Base-by-base conservation (phyloP, 306 rosid species). In the Sechiopsis laciniata region DNA sequence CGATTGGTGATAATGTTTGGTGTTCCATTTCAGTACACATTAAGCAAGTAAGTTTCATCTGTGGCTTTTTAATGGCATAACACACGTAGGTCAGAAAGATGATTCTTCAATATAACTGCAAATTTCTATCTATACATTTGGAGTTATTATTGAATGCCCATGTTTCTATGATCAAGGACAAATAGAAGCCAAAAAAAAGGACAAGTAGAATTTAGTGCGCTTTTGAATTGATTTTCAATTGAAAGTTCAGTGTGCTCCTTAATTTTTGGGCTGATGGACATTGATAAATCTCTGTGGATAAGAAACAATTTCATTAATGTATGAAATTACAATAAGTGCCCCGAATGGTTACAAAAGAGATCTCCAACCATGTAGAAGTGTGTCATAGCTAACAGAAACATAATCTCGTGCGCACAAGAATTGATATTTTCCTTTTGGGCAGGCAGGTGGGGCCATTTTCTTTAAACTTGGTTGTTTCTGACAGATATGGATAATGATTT, bases 1-100 rank as follows among this genome's bases (percentile, higher is more conserved):
- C 85, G 94, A 80, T 80, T 91, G 35, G 96, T 89, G 77, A 89
- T 91, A 82, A 91, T 91, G 97, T 91, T 86, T 54, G 97, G 97
- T 56, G 90, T 91, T 82, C 97, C 97, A 77, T 91, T 91, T 19
- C 97, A 91, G 70, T 91, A 91, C 77, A 91, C 97, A 53, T 85
- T 89, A 71, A 91, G 97, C 97, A 91, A 89, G 97, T 89, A 80
- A 87, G 96, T 84, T 45, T 54, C 21, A 42, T 54, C 42, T 21
- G 13, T 35, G 56, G 48, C 21, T 17, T 59, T 37, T 61, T n/a
- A 62, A 26, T 69, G 73, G 16, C 46, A 68, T 24, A 67, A 67
- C 56, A 67, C 56, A 13, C 12, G 35, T 46, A 37, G 73, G 73
- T 0, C 17, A 5, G 13, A 46, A 46, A 2, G 19, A 45, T 14